Conservation (phyloP, 2,329 filamentous ascomycete genomes). For the Botryotinia globosa region DNA sequence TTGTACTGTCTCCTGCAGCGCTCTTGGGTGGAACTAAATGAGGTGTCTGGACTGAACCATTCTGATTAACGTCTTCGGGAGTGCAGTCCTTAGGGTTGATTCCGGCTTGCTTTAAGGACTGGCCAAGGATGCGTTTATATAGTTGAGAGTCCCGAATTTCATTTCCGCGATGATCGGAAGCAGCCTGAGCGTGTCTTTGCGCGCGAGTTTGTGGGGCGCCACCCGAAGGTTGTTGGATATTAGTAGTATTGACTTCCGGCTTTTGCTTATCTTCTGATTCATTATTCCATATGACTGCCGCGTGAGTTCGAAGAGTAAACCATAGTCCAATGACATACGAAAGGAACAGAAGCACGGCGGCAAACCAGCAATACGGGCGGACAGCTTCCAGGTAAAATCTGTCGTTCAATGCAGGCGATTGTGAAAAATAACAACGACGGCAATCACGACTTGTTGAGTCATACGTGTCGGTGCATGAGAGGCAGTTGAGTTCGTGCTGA, state of each 20-base stretch:
- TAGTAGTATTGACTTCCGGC: conserved; percentile 46
- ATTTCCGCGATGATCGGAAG: conserved; percentile 33
- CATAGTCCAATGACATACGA: conserved; percentile 92
- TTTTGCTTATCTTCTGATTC: conserved; percentile 76
- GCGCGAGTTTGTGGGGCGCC: conserved; percentile 29
- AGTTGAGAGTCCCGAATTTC: conserved; percentile 85
- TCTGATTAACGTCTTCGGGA: conserved; percentile 36
- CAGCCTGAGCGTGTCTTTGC: conserved; percentile 29
- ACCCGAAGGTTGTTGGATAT: conserved; percentile 31
- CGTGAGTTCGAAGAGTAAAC: conserved; percentile 94
- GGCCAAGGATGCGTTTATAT: conserved; percentile 89
- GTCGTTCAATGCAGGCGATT: conserved; percentile 78
- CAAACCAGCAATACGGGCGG: conserved; percentile 88
- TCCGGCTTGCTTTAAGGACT: conserved; percentile 82
- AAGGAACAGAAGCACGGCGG: conserved; percentile 79
- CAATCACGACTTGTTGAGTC: conserved; percentile 63
- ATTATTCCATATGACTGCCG: conserved; percentile 93
- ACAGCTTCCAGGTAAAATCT: conserved; percentile 89
- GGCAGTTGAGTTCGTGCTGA: conserved; percentile 87
- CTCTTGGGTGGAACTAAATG: conserved; percentile 75
- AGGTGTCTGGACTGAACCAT: conserved; percentile 52
- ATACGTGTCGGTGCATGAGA: conserved; percentile 54
- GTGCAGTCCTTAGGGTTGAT: conserved; percentile 53
- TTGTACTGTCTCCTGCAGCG: conserved; percentile 45
- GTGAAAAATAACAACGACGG: conserved; percentile 89